Base-by-base conservation (phyloP, 2,329 filamentous ascomycete species). In the Amauroascus niger region DNA sequence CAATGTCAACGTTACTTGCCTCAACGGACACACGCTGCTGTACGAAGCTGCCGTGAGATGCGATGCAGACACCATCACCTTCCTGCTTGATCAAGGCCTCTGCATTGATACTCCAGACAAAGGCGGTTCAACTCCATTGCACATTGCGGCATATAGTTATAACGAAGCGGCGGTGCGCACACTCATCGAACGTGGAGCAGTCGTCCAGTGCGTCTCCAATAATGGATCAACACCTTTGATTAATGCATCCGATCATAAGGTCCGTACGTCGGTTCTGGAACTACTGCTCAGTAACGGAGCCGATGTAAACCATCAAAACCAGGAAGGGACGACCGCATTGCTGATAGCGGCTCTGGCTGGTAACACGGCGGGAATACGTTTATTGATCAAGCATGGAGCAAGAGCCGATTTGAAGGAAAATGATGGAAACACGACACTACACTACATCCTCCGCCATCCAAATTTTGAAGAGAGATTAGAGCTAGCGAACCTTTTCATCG, bases 331-430 rank as follows among this genome's bases (percentile, higher is more conserved):
- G 6, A 53, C 50, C 7, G 22, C 54, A 14, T 35, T 56, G 11
- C 46, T 50, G 14, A 5, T 6, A n/a, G 50, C 54, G 24, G n/a
- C 24, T 11, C 7, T n/a, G 4, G n/a, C 13, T 2, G 30, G 30
- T 3, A 33, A 32, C 26, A 20, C 26, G 2, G 40, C 16, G 11
- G 26, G 13, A 1, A 22, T 51, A 5, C 53, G 32, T 18, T 13
- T 53, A 14, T 28, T 56, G 14, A 22, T 56, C 6, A 16, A 53
- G 18, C 11, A 53, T 22, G 54, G 54, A n/a, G 54, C 54, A 11
- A 41, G 49, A 20, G 50, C 41, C 24, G 46, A 53, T 6, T 28
- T 41, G 14, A 13, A 2, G 8, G 14, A 44, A 13, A 8, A 26
- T 14, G 44, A 49, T 6, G 52, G 39, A n/a, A 49, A 49, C 20